phyloP scores from a whole-genome alignment of 1,139 yeast species.

The Yamadazyma friedrichii region DNA sequence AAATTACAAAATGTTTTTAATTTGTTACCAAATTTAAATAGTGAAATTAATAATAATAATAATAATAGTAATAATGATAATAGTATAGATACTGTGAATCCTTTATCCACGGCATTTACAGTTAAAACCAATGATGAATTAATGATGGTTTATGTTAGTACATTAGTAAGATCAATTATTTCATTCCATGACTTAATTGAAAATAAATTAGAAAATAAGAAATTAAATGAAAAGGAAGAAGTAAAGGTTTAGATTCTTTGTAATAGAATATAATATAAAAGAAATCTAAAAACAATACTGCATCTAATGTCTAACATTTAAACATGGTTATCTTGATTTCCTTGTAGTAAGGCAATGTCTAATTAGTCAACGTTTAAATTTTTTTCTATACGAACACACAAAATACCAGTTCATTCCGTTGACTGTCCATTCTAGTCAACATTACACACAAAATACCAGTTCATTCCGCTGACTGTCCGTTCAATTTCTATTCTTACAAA shows the following conservation, averaged over 20 bases:
- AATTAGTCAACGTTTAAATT: too few species aligned
- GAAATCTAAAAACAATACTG: too few species aligned
- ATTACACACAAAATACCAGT: too few species aligned
- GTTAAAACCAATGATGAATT: conserved; percentile 93
- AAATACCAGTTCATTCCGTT: too few species aligned
- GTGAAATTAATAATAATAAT: conserved; percentile 4
- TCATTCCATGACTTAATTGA: conserved; percentile 97
- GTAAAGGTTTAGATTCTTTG: background rate
- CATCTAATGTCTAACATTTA: too few species aligned
- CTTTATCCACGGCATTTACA: conserved; percentile 78
- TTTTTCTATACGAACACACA: too few species aligned
- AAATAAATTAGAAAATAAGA: conserved; percentile 84
- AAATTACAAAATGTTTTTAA: conserved; percentile 94
- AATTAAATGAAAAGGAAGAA: conserved; percentile 39
- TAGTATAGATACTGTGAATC: conserved; percentile 25
- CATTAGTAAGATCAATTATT: conserved; percentile 88
- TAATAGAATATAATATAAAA: too few species aligned
- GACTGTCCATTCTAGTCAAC: too few species aligned
- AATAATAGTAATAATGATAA: conserved; percentile 21
- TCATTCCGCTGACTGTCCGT: too few species aligned
- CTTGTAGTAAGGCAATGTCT: too few species aligned
- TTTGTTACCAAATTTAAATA: conserved; percentile 72
- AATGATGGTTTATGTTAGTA: conserved; percentile 88
- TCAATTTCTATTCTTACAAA: too few species aligned
- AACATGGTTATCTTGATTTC: too few species aligned